Evolutionary conservation across 108 stramenopile species (phyloP).

Genomic region (Nitzschia inconspicua): DNA sequence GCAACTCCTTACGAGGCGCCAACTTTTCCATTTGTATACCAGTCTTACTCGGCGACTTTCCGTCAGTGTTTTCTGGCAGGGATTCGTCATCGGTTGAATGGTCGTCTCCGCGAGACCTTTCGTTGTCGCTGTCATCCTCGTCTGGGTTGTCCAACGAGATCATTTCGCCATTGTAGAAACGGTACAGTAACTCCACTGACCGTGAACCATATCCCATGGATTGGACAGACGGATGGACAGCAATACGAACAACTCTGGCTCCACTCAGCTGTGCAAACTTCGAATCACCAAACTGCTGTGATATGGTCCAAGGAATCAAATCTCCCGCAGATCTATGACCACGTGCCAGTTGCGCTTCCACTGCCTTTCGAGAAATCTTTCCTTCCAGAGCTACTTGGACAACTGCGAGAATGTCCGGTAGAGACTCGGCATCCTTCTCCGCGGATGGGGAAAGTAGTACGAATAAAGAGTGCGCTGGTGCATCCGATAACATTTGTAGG

Average conservation of each 20-base stretch:
- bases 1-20: constrained; percentile 92
- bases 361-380: constrained; percentile 86
- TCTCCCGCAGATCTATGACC: constrained; percentile 97
- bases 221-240: constrained; percentile 96
- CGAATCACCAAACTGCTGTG: constrained; percentile 98
- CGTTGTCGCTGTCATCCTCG: constrained; percentile 45
- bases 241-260: constrained; percentile 95
- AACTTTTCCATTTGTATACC: constrained; percentile 79
- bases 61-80: constrained; percentile 26
- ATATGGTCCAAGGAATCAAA: constrained; percentile 99
- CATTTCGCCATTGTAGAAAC: constrained; percentile 96
- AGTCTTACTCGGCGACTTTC: constrained; percentile 18
- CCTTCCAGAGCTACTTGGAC: constrained; percentile 96
- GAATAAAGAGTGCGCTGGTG: constrained; percentile 97
- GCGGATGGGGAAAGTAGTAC: constrained; percentile 94
- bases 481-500: constrained; percentile 97
- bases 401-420: constrained; percentile 82
- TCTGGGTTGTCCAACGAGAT: constrained; percentile 47
- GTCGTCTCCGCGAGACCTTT: constrained; percentile 37
- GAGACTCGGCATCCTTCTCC: constrained; percentile 69
- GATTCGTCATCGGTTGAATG: constrained; percentile 30
- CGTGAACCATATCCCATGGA: constrained; percentile 96
- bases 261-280: constrained; percentile 94
- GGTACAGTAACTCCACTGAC: constrained; percentile 84
- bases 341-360: constrained; percentile 88